phyloP scores from a whole-genome alignment of 2,329 filamentous ascomycete genomes.

The Venturia oleaginea region DNA sequence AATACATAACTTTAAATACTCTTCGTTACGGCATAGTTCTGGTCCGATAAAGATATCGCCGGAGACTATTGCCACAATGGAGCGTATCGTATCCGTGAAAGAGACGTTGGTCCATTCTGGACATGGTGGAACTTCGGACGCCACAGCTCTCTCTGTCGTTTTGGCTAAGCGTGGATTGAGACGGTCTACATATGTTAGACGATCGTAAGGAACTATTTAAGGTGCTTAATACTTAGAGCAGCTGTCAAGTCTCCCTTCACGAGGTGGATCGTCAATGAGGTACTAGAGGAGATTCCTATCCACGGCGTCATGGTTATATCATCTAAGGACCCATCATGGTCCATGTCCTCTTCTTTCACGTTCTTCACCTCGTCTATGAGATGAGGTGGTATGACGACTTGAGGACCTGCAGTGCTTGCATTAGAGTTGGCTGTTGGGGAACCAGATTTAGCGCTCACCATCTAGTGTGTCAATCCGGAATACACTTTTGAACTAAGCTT shows the following conservation, averaged over 20 bases:
- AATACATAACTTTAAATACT: neutral
- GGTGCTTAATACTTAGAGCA: neutral
- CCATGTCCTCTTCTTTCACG: neutral
- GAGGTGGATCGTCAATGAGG: neutral
- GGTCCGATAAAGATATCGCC: slow-evolving; percentile 9
- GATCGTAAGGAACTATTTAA: neutral
- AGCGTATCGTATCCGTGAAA: neutral
- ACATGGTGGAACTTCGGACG: neutral
- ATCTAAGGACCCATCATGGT: neutral
- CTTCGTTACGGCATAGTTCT: slow-evolving; percentile 10
- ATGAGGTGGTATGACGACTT: neutral
- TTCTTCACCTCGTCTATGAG: neutral
- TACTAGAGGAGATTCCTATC: neutral
- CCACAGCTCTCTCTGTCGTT: neutral
- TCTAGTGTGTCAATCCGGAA: neutral
- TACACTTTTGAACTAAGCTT: neutral
- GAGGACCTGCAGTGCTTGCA: no score
- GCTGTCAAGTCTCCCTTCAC: neutral
- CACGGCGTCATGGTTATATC: neutral
- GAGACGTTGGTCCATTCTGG: slow-evolving; percentile 13
- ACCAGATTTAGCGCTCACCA: no score
- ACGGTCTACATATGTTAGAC: neutral
- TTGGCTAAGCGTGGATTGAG: neutral
- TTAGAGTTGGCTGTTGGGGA: no score
- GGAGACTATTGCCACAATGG: neutral